These are phyloP conservation scores for Osmanthus fragrans DNA, from an alignment of 257 asterid species.

Conservation along the genomic window DNA sequence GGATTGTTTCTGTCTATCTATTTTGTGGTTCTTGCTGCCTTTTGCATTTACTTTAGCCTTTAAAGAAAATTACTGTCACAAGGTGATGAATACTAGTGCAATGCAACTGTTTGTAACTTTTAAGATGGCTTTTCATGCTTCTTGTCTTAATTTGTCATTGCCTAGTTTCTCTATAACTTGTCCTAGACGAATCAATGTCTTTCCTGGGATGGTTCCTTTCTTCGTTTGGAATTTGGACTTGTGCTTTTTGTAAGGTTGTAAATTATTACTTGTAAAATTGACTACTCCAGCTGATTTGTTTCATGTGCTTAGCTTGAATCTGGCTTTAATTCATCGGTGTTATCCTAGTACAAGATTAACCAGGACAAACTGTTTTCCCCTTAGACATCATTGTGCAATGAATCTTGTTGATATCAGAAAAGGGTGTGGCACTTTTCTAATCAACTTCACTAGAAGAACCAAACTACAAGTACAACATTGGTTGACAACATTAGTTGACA, in stretches of 20 bases:
- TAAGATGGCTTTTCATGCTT: neutral
- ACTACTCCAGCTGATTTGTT: neutral
- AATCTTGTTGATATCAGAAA: no score
- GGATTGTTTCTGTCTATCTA: neutral
- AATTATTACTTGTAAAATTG: neutral
- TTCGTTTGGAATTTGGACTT: neutral
- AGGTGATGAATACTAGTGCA: neutral
- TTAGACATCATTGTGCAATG: no score
- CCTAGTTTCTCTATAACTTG: neutral
- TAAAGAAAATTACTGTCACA: neutral
- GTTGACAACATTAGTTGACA: no score
- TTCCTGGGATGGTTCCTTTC: neutral
- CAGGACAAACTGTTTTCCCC: no score
- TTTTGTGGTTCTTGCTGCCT: neutral
- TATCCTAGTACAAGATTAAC: no score
- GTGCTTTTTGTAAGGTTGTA: neutral
- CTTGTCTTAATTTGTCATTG: neutral
- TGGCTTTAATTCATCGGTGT: neutral
- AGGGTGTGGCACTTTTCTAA: no score
- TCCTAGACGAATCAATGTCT: neutral
- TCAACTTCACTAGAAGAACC: no score
- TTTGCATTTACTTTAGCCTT: no score
- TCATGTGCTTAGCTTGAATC: neutral
- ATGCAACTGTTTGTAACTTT: neutral
- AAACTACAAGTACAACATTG: no score